Evolutionary conservation across 768 basidiomycete genomes (phyloP).

Genomic region (Galerina sulciceps): DNA sequence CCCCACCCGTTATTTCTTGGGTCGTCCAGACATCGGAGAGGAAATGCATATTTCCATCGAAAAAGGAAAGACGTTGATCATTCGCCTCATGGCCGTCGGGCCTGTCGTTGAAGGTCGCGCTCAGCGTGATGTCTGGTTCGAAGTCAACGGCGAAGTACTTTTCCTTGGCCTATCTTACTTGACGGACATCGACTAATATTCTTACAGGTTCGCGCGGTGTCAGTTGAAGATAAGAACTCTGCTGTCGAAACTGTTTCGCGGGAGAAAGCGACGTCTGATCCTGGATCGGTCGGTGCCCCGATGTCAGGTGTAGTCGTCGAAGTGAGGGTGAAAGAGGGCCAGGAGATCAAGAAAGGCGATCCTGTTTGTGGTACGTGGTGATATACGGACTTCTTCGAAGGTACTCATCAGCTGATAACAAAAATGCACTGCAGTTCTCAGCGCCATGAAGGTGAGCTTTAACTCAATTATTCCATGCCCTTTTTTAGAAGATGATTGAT

Average conservation of each 20-base stretch:
- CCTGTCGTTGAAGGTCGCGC: constrained; percentile 91
- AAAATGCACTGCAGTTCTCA: constrained; percentile 63
- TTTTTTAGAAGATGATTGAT: constrained; percentile 15
- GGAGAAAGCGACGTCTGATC: constrained; percentile 92
- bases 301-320: constrained; percentile 99
- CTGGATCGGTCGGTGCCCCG: constrained; percentile 96
- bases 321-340: constrained; percentile 96
- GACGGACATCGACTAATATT: constrained; percentile 18
- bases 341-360: constrained; percentile 98
- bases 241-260: constrained; percentile 94
- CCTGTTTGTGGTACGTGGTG: constrained; percentile 80
- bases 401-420: constrained; percentile 23
- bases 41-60: constrained; percentile 98
- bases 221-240: constrained; percentile 96
- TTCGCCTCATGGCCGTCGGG: constrained; percentile 94
- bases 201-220: constrained; percentile 85
- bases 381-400: constrained; percentile 11
- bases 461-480: constrained; percentile 6
- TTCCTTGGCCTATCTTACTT: constrained; percentile 4
- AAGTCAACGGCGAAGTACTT: constrained; percentile 91
- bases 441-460: constrained; percentile 89
- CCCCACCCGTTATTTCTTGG: constrained; percentile 97
- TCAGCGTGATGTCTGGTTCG: constrained; percentile 97
- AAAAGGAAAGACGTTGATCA: constrained; percentile 95
- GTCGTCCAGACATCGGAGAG: constrained; percentile 88